Evolutionary conservation across 2,329 filamentous ascomycete genomes (phyloP), one percentile per base, ranked within the genome.

Genomic region (Venturiaceae sp.): DNA sequence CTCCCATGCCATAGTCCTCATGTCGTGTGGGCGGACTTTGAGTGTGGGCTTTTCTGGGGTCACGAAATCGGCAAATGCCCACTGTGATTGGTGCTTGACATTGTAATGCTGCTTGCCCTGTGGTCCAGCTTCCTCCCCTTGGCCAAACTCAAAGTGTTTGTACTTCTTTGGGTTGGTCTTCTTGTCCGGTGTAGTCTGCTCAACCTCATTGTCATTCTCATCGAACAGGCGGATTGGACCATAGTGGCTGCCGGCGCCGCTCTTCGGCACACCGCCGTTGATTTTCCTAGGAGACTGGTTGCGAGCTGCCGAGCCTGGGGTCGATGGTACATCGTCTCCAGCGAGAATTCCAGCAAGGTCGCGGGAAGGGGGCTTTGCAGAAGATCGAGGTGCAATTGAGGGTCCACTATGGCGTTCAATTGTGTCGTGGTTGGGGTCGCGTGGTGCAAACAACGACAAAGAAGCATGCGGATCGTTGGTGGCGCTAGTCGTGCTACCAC

Each of bases 41-140:
- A 79, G 75, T 4, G 81, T 78, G 53, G 83, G 77, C 78, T 95
- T 96, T 63, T 86, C 81, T 0, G 92, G 92, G 0, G 92, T 96
- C 16, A 77, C 76, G 66, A 95, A 95, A 73, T 96, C 91, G 61
- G 90, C 83, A 71, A 97, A 97, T 53, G 84, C 84, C 91, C 92
- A 96, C 62, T 89, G 86, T 63, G 84, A 84, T 60, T 80, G 76
- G 68, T 90, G 85, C 74, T 87, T 89, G 62, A 64, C 58, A 60
- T 66, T 62, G 62, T 65, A 57, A 23, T 63, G 69, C 37, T 62
- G 64, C 59, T 68, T 68, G 50, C 64, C 64, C 34, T 53, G 61
- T 60, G 65, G 67, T 61, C 68, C 68, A 41, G 70, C 70, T 55
- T 74, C 72, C 47, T 74, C 80, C 55, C 83, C 84, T 63, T 90